A percentile compares a stretch with the other conserved stretches of the same genome.
Evolutionary conservation across 306 rosid genomes (phyloP).

Genomic region (Citrullus colocynthis): DNA sequence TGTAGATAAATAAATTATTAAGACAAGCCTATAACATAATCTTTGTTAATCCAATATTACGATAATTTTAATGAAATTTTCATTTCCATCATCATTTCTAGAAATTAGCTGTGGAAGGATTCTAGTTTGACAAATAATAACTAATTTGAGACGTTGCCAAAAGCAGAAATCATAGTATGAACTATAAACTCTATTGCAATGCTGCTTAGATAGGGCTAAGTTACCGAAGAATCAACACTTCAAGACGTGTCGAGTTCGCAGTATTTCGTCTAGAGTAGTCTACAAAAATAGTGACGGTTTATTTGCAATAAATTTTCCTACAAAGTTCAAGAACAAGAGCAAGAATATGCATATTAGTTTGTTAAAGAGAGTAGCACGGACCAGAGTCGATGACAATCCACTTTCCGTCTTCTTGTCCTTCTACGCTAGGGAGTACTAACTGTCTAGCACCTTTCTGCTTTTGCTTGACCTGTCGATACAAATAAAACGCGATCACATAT

Average conservation of each 20-base stretch:
- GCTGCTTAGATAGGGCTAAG: background rate
- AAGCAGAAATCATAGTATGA: background rate
- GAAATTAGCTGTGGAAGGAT: background rate
- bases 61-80: too few species aligned
- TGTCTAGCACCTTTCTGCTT: slow-evolving; percentile 67
- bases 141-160: background rate
- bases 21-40: background rate
- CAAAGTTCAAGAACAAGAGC: background rate
- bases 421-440: slow-evolving; percentile 63
- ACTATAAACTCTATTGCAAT: background rate
- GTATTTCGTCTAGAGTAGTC: background rate
- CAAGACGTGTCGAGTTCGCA: background rate
- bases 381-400: slow-evolving; percentile 96
- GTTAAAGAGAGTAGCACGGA: slow-evolving; percentile 17
- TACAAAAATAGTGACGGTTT: background rate
- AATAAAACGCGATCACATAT: background rate
- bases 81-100: background rate
- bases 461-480: slow-evolving; percentile 58
- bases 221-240: background rate
- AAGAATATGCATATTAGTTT: too few species aligned
- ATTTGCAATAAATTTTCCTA: background rate
- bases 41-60: background rate
- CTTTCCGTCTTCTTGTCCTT: slow-evolving; percentile 79
- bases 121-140: background rate
- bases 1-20: background rate